phyloP scores from a whole-genome alignment of 2,329 filamentous ascomycete genomes.

The Aureobasidium sp. region DNA sequence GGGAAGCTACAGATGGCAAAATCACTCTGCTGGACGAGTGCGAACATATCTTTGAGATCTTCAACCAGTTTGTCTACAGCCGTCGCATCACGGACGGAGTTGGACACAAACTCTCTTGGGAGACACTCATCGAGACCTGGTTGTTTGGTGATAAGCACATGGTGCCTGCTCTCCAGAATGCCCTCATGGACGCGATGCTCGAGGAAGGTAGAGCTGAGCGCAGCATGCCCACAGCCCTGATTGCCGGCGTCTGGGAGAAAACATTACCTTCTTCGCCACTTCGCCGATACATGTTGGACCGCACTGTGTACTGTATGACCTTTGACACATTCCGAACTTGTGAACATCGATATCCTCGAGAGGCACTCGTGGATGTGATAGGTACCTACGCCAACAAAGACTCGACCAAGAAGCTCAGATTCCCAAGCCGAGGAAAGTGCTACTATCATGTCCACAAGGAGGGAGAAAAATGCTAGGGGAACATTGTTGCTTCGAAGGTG shows the following conservation, averaged over 20 bases:
- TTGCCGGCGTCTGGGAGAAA: not conserved
- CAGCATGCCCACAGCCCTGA: too few species aligned
- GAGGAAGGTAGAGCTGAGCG: too few species aligned
- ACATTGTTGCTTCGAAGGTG: not conserved
- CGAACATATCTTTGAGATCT: not conserved
- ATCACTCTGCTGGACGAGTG: not conserved
- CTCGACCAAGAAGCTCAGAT: not conserved
- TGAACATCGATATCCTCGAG: not conserved
- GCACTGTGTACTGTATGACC: not conserved
- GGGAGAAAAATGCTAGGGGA: not conserved
- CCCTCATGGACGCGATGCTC: not conserved
- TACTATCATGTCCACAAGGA: not conserved
- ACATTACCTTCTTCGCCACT: not conserved
- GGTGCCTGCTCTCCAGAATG: not conserved
- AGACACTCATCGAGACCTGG: not conserved
- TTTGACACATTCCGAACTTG: too few species aligned
- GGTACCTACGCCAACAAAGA: not conserved
- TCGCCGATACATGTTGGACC: not conserved
- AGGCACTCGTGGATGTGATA: not conserved
- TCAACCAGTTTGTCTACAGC: not conserved
- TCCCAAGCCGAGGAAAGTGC: not conserved
- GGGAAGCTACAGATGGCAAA: not conserved
- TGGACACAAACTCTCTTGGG: not conserved
- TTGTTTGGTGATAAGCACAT: not conserved
- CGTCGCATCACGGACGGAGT: not conserved